Percentiles rank a stretch among this genome's conserved stretches.
Conservation (phyloP, 2,329 filamentous ascomycete species). For the Sporothrix mexicana region DNA sequence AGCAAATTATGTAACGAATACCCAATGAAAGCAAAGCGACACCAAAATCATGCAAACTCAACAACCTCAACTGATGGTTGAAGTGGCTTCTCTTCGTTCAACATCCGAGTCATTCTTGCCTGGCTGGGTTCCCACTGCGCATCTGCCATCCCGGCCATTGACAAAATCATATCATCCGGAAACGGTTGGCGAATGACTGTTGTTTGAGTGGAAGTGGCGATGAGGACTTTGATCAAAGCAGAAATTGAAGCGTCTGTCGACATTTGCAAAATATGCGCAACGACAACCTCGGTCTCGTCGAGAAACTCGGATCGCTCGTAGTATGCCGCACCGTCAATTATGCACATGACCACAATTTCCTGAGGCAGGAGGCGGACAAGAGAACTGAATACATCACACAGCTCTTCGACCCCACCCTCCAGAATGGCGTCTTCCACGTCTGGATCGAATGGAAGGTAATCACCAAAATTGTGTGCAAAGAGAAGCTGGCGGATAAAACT, state of each 20-base stretch:
- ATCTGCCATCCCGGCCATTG: neutral
- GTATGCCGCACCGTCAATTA: slow-evolving; percentile 1
- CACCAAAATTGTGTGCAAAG: neutral
- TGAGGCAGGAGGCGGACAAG: neutral
- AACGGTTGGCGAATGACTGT: slow-evolving; percentile 6
- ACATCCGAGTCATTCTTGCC: neutral
- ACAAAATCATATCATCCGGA: neutral
- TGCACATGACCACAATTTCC: neutral
- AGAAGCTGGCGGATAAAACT: slow-evolving; percentile 16
- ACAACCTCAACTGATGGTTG: too few species aligned
- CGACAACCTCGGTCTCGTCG: neutral
- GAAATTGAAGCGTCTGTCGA: neutral
- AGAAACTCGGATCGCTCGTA: slow-evolving; percentile 19
- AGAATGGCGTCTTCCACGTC: neutral
- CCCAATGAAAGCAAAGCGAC: too few species aligned
- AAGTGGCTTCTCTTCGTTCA: neutral
- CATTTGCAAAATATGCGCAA: neutral
- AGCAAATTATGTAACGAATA: too few species aligned
- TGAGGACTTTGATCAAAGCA: neutral
- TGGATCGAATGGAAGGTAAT: neutral
- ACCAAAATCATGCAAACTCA: too few species aligned
- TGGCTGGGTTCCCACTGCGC: neutral
- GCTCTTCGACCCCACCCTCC: neutral
- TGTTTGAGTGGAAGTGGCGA: neutral
- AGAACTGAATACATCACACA: neutral